Evolutionary conservation across 495 filamentous ascomycete species (phyloP).

Genomic region (Penicillium pulvis): DNA sequence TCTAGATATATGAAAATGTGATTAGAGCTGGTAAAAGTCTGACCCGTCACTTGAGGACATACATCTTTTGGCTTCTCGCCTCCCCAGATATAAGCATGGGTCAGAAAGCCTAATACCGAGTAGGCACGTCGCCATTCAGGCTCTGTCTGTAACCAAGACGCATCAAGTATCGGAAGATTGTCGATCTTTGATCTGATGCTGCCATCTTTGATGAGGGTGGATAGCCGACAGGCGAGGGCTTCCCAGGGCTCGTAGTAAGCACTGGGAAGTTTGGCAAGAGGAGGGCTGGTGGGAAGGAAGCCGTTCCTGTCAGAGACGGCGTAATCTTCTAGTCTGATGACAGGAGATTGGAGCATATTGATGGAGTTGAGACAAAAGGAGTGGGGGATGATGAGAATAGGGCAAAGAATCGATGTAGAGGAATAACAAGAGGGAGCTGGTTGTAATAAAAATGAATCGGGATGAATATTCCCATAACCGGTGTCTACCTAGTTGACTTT

Average conservation of each 20-base stretch:
- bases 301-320: slow-evolving; percentile 79
- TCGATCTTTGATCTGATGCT: slow-evolving; percentile 75
- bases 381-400: neutral
- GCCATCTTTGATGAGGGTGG: slow-evolving; percentile 72
- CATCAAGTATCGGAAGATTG: slow-evolving; percentile 74
- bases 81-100: slow-evolving; percentile 94
- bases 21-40: neutral
- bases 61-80: slow-evolving; percentile 79
- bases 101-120: slow-evolving; percentile 78
- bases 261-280: slow-evolving; percentile 66
- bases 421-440: neutral
- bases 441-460: too few relatives aligned
- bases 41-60: slow-evolving; percentile 16
- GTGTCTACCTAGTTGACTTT: neutral
- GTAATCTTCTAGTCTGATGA: slow-evolving; percentile 76
- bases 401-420: too few relatives aligned
- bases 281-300: slow-evolving; percentile 80
- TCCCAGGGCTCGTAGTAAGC: slow-evolving; percentile 94
- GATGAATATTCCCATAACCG: neutral
- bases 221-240: slow-evolving; percentile 70
- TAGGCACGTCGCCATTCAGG: slow-evolving; percentile 93
- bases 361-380: neutral
- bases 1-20: slow-evolving; percentile 43
- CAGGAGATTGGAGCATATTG: slow-evolving; percentile 70
- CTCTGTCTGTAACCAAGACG: slow-evolving; percentile 69